Evolutionary conservation across 2,329 filamentous ascomycete species (phyloP), one percentile per base, ranked within the genome.

Genomic region (Ascomycota sp.): DNA sequence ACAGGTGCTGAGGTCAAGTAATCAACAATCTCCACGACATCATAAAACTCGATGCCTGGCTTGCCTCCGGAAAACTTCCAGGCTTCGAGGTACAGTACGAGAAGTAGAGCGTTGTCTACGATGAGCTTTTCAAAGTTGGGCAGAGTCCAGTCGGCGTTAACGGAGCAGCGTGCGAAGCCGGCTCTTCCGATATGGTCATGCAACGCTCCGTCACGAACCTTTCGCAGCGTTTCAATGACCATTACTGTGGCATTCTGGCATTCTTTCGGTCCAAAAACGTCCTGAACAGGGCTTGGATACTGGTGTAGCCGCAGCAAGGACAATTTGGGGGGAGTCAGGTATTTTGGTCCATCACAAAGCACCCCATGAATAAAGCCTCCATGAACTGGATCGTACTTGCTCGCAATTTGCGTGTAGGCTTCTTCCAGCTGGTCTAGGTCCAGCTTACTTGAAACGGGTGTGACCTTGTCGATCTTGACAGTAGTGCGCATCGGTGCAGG

Each of bases 121-220:
- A 94, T 67, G 66, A 95, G 83, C 58, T 95, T 95, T 56, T 98
- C 89, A 42, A 95, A 98, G 48, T 93, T 85, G 8, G 89, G 89
- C 28, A 95, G 59, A 37, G 77, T 80, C 89, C 89, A 98, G 52
- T 95, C 80, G 10, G 72, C 60, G 0, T 86, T 95, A 7, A 92
- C 77, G 10, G 82, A 92, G 47, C 92, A 94, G 30, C 86, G 69
- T 23, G 62, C 55, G 39, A 71, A 70, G 4, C 67, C 67, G 6
- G 46, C 45, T 2, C 56, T 57, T 2, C 63, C 63, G 7, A 71
- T 46, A 33, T 71, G 67, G 34, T 72, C 67, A 30, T 61, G 53
- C 35, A 72, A 41, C 4, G 61, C 63, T 29, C 66, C 59, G 29
- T 64, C 56, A 2, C 58, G 53, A 10, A 95, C 89, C 34, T 71